Conservation (phyloP, 2,329 filamentous ascomycete genomes). For the Colletotrichum tofieldiae region DNA sequence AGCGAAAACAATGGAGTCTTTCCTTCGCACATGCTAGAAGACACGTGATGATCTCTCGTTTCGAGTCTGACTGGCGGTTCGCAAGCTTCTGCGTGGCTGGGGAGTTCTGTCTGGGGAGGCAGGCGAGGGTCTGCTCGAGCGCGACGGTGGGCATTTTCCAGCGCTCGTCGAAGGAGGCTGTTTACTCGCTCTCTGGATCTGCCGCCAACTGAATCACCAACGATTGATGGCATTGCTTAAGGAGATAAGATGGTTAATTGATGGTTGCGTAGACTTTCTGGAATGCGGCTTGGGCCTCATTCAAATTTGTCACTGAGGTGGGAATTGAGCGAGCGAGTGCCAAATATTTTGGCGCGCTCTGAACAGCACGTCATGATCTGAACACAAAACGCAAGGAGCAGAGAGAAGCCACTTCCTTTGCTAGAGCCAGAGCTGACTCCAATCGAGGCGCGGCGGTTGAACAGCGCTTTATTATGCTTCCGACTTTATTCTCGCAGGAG, state of each 20-base stretch:
- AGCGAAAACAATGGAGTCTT: too few species aligned
- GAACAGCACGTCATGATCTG: too few species aligned
- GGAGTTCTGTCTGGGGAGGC: not conserved
- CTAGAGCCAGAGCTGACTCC: too few species aligned
- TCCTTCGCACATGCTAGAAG: too few species aligned
- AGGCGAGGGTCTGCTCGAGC: not conserved
- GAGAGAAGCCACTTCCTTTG: too few species aligned
- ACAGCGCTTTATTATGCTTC: too few species aligned
- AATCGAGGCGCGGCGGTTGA: too few species aligned
- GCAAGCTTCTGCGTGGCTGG: not conserved
- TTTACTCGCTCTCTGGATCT: not conserved
- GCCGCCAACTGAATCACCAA: not conserved
- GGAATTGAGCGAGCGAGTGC: too few species aligned
- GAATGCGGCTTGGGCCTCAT: not conserved
- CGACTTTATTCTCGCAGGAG: too few species aligned
- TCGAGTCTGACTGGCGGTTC: not conserved
- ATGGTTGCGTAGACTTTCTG: not conserved
- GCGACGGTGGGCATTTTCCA: not conserved
- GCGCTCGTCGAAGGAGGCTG: not conserved
- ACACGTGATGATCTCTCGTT: not conserved
- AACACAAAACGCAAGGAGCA: too few species aligned
- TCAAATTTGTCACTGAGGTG: too few species aligned
- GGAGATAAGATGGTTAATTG: not conserved
- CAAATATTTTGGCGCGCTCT: too few species aligned
- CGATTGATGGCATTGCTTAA: not conserved